Evolutionary conservation across 495 filamentous ascomycete genomes (phyloP).

Genomic region (Copromyces sp.): DNA sequence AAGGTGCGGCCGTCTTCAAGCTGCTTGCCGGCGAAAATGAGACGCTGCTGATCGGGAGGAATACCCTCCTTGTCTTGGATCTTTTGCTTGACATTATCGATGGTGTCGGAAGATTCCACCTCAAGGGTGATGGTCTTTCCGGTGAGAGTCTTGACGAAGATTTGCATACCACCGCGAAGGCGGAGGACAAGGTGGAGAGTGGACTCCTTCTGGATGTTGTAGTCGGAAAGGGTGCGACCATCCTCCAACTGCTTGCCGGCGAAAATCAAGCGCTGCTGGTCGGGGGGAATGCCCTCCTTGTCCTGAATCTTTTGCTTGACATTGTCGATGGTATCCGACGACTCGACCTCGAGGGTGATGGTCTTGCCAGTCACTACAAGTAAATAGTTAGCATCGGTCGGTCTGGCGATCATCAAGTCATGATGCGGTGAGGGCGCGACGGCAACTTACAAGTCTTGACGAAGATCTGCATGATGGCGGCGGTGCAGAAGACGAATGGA

Average conservation of each 20-base stretch:
- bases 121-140: conserved; percentile 98
- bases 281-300: conserved; percentile 97
- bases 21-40: conserved; percentile 97
- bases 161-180: conserved; percentile 98
- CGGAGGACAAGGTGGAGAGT: conserved; percentile 94
- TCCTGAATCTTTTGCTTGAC: conserved; percentile 99
- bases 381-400: conserved; percentile 17
- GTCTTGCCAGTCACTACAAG: conserved; percentile 84
- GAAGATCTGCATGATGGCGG: conserved; percentile 82
- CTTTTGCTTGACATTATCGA: conserved; percentile 86
- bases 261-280: conserved; percentile 98
- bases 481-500: background rate
- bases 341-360: conserved; percentile 99
- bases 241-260: conserved; percentile 79
- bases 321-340: conserved; percentile 96
- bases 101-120: conserved; percentile 91
- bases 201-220: conserved; percentile 98
- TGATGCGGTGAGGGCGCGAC: conserved; percentile 13
- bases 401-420: background rate
- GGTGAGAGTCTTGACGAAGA: conserved; percentile 83
- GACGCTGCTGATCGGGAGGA: conserved; percentile 84
- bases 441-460: conserved; percentile 81
- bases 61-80: conserved; percentile 92
- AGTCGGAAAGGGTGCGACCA: conserved; percentile 57
- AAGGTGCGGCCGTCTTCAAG: conserved; percentile 72